A percentile compares a stretch with the other conserved stretches of the same genome.
Conservation (phyloP, 2,329 filamentous ascomycete genomes). For the Ophiostoma ulmi region DNA sequence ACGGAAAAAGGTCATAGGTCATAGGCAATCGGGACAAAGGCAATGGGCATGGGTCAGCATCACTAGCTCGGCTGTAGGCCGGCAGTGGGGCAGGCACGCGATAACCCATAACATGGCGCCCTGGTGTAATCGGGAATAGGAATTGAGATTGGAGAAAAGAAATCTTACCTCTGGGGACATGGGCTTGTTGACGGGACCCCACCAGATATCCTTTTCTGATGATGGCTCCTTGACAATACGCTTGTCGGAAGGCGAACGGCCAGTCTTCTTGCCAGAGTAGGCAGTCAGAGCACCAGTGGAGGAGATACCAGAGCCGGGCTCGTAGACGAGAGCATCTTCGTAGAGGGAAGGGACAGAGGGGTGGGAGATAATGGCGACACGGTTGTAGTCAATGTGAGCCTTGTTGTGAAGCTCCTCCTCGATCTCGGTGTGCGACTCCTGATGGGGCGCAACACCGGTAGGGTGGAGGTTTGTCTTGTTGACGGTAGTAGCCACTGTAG, state of each 20-base stretch:
- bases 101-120: not conserved
- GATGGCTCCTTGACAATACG: constrained; percentile 87
- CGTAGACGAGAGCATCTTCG: constrained; percentile 97
- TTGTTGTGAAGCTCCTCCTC: constrained; percentile 95
- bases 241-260: constrained; percentile 94
- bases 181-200: constrained; percentile 98
- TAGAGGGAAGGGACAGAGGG: constrained; percentile 93
- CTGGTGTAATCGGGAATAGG: not conserved
- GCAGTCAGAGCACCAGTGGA: constrained; percentile 91
- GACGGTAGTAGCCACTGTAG: constrained; percentile 47
- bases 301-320: constrained; percentile 95
- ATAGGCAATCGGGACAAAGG: constrained; percentile 1
- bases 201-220: constrained; percentile 93
- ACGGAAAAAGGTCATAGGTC: not conserved
- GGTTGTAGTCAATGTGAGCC: constrained; percentile 98
- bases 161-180: constrained; percentile 91
- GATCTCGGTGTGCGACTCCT: constrained; percentile 87
- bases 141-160: constrained; percentile 3
- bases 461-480: constrained; percentile 94
- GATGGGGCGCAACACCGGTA: constrained; percentile 72
- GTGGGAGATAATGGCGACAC: constrained; percentile 92
- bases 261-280: constrained; percentile 97
- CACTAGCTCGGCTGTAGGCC: constrained; percentile 26
- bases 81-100: constrained; percentile 20
- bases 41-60: not conserved